A percentile compares a stretch with the other conserved stretches of the same genome.
These are phyloP conservation scores for Lonicera japonica DNA, from an alignment of 129 eudicot genomes.

Conservation along the genomic window DNA sequence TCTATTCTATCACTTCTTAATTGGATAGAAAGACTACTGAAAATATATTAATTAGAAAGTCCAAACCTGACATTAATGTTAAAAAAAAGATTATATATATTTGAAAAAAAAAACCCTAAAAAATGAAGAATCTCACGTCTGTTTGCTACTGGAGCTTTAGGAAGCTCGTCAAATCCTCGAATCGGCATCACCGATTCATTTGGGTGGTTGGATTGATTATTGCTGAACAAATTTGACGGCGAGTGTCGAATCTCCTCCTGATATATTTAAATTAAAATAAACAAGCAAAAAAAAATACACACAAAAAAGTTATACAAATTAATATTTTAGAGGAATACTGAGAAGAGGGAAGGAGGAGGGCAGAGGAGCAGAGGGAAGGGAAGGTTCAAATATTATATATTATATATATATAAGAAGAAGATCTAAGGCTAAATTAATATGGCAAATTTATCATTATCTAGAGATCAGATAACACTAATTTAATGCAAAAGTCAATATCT, in stretches of 20 bases:
- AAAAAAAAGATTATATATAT: not conserved
- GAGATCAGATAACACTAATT: too few species aligned
- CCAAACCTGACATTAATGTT: not conserved
- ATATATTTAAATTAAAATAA: not conserved
- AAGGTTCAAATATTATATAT: too few species aligned
- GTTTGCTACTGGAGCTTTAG: conserved; percentile 79
- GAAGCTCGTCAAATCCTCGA: conserved; percentile 75
- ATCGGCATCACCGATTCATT: conserved; percentile 47
- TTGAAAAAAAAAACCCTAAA: not conserved
- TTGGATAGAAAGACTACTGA: conserved; percentile 27
- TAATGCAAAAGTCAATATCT: too few species aligned
- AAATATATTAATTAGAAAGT: conserved; percentile 9
- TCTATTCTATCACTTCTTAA: conserved; percentile 14
- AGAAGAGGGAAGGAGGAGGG: too few species aligned
- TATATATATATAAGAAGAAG: too few species aligned
- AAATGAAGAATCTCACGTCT: conserved; percentile 52
- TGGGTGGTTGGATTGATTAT: conserved; percentile 44
- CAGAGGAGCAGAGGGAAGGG: too few species aligned
- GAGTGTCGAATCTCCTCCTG: conserved; percentile 78
- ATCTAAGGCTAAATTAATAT: too few species aligned
- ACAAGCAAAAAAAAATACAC: not conserved
- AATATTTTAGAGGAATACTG: too few species aligned
- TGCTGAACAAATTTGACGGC: conserved; percentile 59
- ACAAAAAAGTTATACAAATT: not conserved
- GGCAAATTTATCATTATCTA: too few species aligned